Base-by-base conservation (phyloP, 352 stramenopile genomes). In the Phytopythium chamaehyphon region DNA sequence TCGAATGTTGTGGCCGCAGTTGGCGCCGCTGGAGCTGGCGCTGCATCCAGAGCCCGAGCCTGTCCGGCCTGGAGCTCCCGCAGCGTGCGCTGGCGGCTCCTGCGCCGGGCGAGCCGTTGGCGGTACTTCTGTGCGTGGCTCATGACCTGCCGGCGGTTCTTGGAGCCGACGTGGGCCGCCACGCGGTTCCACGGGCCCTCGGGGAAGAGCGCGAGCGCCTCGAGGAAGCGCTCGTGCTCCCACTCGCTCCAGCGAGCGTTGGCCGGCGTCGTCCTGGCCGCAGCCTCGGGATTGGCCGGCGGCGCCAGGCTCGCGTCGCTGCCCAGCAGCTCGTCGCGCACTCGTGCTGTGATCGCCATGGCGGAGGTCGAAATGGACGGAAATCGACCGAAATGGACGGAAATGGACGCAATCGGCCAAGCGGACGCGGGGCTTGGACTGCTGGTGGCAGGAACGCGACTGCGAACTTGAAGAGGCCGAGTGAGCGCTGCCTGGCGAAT, bases 211-310 rank as follows among this genome's bases (percentile, higher is more conserved):
- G 66, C 55, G 16, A 76, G 57, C n/a, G 62, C 71, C n/a, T 75
- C 61, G 28, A 78, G 66, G 57, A 78, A 82, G 21, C 60, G 61
- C 23, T 61, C 65, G 51, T 78, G 71, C 51, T 82, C 71, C n/a
- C 55, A 49, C 11, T 10, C 18, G 14, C 52, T 66, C 59, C 59
- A 66, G 23, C 43, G 43, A 24, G 43, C 14, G 43, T 38, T 23
- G 43, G 43, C 23, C 43, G 43, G 43, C 43, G 43, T 48, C 10
- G 40, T 9, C 10, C 9, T 23, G 18, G 18, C 18, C 11, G 18
- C 39, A 15, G 15, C 18, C 23, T 14, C 2, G 1, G 19, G 15
- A 23, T 11, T 2, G 5, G 22, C 22, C 2, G 2, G n/a, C 44
- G 4, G 15, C 21, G 21, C 8, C 1, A 9, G 40, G 21, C 6